Evolutionary conservation across 1,284 basidiomycete genomes (phyloP).

Genomic region (Amylostereum areolatum): DNA sequence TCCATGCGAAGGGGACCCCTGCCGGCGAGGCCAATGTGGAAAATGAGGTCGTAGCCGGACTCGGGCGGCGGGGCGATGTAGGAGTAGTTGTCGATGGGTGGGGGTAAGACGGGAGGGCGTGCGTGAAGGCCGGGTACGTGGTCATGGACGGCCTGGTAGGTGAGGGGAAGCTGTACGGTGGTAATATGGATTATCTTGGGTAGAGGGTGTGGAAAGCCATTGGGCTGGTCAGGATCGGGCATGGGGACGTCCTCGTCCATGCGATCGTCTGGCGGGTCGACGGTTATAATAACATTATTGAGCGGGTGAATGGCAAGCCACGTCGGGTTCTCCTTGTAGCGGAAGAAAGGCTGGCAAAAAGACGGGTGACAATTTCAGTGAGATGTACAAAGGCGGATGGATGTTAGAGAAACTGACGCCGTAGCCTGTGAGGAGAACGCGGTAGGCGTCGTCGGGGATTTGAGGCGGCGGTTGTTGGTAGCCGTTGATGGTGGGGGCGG

Average conservation of each 20-base stretch:
- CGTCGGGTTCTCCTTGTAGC: conserved; percentile 52
- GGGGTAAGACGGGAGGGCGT: conserved; percentile 54
- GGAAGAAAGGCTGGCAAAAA: conserved; percentile 57
- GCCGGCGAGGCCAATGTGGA: conserved; percentile 67
- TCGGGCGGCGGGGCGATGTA: conserved; percentile 40
- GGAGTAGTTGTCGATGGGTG: conserved; percentile 24
- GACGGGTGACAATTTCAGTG: conserved; percentile 5
- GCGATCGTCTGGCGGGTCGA: conserved; percentile 31
- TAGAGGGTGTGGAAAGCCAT: conserved; percentile 6
- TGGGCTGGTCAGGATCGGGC: conserved; percentile 10
- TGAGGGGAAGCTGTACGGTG: conserved; percentile 52
- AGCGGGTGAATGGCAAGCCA: conserved; percentile 57
- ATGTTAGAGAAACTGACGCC: conserved; percentile 43
- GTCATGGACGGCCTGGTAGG: conserved; percentile 55
- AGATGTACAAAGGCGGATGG: background rate
- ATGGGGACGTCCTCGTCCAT: conserved; percentile 14
- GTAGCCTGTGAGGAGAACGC: conserved; percentile 54
- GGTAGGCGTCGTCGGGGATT: conserved; percentile 26
- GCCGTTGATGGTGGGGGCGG: too few relatives aligned
- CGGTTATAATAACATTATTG: conserved; percentile 43
- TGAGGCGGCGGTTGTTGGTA: too few relatives aligned
- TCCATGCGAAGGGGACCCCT: conserved; percentile 63
- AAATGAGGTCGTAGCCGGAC: conserved; percentile 66
- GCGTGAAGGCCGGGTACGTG: conserved; percentile 55
- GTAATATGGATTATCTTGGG: conserved; percentile 52